A percentile compares a stretch with the other conserved stretches of the same genome.
phyloP scores from a whole-genome alignment of 164 flowering plant genomes.

The Platanus orientalis region DNA sequence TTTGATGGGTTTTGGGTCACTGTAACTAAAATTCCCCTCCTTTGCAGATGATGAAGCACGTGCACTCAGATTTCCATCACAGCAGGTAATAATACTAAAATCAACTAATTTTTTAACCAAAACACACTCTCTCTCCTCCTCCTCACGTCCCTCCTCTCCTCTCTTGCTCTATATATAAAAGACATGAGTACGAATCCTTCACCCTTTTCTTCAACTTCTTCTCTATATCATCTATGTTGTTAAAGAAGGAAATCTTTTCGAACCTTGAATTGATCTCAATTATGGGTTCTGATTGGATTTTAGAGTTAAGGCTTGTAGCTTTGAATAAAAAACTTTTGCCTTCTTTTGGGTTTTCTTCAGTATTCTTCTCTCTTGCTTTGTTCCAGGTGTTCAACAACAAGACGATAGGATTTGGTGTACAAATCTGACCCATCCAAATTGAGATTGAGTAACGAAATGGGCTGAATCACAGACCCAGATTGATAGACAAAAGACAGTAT shows the following conservation, averaged over 20 bases:
- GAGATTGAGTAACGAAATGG: constrained; percentile 19
- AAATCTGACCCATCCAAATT: background rate
- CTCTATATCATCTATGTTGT: background rate
- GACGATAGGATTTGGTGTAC: background rate
- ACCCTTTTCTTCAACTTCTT: constrained; percentile 8
- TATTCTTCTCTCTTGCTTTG: constrained; percentile 10
- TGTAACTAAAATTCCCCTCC: constrained; percentile 18
- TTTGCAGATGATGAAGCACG: constrained; percentile 57
- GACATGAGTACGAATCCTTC: background rate
- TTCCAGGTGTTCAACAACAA: constrained; percentile 21
- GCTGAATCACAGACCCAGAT: constrained; percentile 12
- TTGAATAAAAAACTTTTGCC: background rate
- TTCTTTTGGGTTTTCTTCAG: constrained; percentile 4
- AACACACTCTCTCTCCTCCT: constrained; percentile 13
- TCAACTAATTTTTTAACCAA: constrained; percentile 13
- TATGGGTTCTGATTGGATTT: background rate
- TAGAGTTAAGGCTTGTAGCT: background rate
- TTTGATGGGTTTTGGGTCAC: constrained; percentile 27
- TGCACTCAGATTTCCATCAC: constrained; percentile 50
- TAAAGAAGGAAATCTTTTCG: background rate
- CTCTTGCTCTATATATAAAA: constrained; percentile 13
- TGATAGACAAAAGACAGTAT: background rate
- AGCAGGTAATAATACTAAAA: constrained; percentile 28
- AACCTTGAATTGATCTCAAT: background rate
- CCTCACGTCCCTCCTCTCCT: constrained; percentile 18